Evolutionary conservation across 768 basidiomycete species (phyloP).

Genomic region (Hericium coralloides): DNA sequence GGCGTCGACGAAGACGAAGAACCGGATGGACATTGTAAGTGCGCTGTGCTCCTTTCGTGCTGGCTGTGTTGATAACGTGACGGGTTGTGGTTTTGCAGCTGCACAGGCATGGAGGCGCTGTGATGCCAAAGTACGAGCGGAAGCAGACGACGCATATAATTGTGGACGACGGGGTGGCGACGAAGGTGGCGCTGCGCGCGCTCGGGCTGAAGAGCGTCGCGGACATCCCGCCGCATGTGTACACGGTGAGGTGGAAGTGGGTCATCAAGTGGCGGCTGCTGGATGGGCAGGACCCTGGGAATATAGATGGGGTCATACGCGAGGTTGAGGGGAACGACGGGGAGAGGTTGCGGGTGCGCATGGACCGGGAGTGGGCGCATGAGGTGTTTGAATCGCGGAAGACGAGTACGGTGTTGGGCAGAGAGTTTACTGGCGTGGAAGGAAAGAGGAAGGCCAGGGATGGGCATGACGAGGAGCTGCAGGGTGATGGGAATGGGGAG

Average conservation of each 20-base stretch:
- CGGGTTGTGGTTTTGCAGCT: constrained; percentile 34
- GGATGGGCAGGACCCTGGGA: constrained; percentile 1
- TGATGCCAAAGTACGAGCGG: constrained; percentile 51
- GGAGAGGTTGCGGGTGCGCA: background rate
- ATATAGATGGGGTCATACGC: too few species aligned
- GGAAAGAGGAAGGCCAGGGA: background rate
- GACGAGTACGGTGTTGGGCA: constrained; percentile 7
- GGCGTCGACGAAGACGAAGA: constrained; percentile 11
- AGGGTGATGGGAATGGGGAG: background rate
- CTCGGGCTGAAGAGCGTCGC: constrained; percentile 40
- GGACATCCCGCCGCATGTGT: constrained; percentile 40
- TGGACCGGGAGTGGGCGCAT: constrained; percentile 13
- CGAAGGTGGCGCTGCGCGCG: constrained; percentile 23
- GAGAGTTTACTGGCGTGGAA: background rate
- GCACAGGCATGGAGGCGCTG: constrained; percentile 49
- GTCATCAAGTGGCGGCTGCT: constrained; percentile 7
- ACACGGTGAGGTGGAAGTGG: constrained; percentile 10
- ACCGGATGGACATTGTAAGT: constrained; percentile 9
- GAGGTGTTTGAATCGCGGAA: constrained; percentile 7
- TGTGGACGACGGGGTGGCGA: constrained; percentile 29
- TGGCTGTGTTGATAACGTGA: background rate
- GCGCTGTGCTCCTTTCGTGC: background rate
- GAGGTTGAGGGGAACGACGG: constrained; percentile 3
- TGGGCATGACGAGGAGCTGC: background rate
- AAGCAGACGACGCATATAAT: constrained; percentile 58